A percentile compares a stretch with the other conserved stretches of the same genome.
Conservation (phyloP, 192 early-diverging fungal genomes). For the Oehlia diaphana region DNA sequence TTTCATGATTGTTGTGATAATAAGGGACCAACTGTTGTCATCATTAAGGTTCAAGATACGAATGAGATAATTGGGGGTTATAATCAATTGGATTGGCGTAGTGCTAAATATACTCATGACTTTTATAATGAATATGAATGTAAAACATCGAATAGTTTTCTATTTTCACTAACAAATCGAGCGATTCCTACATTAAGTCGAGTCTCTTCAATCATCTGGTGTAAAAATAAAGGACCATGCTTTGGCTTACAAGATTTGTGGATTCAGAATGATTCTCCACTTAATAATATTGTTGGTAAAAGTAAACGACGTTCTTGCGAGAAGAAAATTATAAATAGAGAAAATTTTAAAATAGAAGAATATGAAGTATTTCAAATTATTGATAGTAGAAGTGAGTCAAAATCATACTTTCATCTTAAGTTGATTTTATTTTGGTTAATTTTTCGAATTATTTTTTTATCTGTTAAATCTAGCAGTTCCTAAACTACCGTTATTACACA, state of each 20-base stretch:
- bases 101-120: background rate
- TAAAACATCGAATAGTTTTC: background rate
- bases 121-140: background rate
- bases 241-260: background rate
- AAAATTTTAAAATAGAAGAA: slow-evolving; percentile 3
- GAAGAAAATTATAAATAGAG: background rate
- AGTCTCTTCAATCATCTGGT: background rate
- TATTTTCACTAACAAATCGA: slow-evolving; percentile 2
- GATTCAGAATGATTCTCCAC: background rate
- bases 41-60: background rate
- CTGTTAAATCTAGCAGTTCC: no score
- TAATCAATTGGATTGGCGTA: background rate
- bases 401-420: no score
- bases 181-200: background rate
- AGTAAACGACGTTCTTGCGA: background rate
- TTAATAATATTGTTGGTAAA: background rate
- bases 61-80: background rate
- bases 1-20: background rate
- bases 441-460: no score
- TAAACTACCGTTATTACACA: no score
- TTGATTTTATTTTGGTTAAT: no score
- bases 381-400: no score
- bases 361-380: slow-evolving; percentile 21
- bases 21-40: background rate
- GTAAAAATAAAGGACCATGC: slow-evolving; percentile 3